Base-by-base conservation (phyloP, 192 early-diverging fungal genomes). In the Diversispora epigaea region DNA sequence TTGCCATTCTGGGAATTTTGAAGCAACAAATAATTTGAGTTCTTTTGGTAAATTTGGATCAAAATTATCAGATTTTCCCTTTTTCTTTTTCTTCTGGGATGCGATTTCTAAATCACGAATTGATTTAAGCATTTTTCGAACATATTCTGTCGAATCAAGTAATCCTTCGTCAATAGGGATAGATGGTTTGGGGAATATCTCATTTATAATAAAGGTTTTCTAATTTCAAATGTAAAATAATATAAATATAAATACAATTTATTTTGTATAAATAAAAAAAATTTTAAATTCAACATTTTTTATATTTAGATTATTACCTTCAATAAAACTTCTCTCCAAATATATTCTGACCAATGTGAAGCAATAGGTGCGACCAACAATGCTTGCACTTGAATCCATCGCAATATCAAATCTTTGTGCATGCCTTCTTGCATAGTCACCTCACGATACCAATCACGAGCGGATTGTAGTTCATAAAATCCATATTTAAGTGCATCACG, bases 1-100 rank as follows among this genome's bases (percentile, higher is more conserved):
- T 83, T 99, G 98, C 98, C 98, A 99, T 76, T 86, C 89, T 25
- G 98, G 96, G 89, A 94, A 97, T 64, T 86, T 81, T 63, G 78
- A 81, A 7, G 95, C 93, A 44, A 96, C 87, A 81, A 88, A 91
- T 56, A 99, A 84, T 49, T 87, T 93, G 56, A 96, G 83, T 52
- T 84, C 80, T 79, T 93, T 93, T 73, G 89, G 87, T 44, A 81
- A 85, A 25, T 60, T 78, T 12, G 88, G 85, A 55, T 92, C 83
- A 74, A 88, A 88, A 32, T 81, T 83, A 14, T 79, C 86, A 44
- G 75, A 80, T 82, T 90, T 91, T 14, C 84, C 77, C 76, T 88
- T 88, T 84, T 94, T 94, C 84, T 90, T 92, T 84, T 92, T 94
- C 84, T 90, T 93, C 76, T 83, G 84, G 22, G 86, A 80, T 40